phyloP scores from a whole-genome alignment of 768 basidiomycete genomes.

The Podaxis carcinomalis region DNA sequence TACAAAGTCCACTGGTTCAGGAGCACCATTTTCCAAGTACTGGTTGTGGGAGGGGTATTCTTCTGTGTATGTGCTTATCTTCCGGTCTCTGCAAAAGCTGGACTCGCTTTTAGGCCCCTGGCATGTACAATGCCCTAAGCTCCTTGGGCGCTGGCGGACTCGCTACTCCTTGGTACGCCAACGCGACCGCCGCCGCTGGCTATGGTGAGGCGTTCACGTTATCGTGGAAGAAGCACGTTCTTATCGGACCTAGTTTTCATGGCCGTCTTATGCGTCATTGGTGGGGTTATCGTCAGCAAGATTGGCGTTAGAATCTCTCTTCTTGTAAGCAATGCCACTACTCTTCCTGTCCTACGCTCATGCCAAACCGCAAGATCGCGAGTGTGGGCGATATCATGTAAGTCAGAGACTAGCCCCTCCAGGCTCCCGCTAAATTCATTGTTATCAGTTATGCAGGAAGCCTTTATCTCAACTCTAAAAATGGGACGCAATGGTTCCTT shows the following conservation, averaged over 20 bases:
- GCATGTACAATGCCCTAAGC: slow-evolving; percentile 29
- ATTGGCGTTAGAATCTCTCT: slow-evolving; percentile 25
- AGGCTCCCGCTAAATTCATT: not conserved
- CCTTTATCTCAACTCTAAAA: slow-evolving; percentile 29
- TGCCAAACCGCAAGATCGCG: slow-evolving; percentile 17
- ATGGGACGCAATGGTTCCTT: slow-evolving; percentile 31
- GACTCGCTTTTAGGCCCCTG: slow-evolving; percentile 20
- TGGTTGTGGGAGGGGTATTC: slow-evolving; percentile 29
- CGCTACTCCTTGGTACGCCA: slow-evolving; percentile 28
- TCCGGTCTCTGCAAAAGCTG: not conserved
- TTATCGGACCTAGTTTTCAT: slow-evolving; percentile 20
- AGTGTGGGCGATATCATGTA: slow-evolving; percentile 29
- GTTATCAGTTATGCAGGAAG: slow-evolving; percentile 25
- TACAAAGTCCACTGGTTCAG: slow-evolving; percentile 27
- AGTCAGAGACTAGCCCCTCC: not conserved
- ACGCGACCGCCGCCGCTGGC: slow-evolving; percentile 27
- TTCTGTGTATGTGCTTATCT: slow-evolving; percentile 19
- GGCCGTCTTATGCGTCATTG: slow-evolving; percentile 26
- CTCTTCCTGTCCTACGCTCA: not conserved
- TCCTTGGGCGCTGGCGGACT: slow-evolving; percentile 28
- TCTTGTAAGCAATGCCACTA: slow-evolving; percentile 14
- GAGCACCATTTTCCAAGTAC: slow-evolving; percentile 25
- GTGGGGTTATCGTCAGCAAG: slow-evolving; percentile 28
- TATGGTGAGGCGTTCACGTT: slow-evolving; percentile 16
- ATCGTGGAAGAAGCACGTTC: not conserved